A percentile compares a stretch with the other conserved stretches of the same genome.
Evolutionary conservation across 371 early-diverging fungal species (phyloP).

Genomic region (Syncephalastrum contaminatum): DNA sequence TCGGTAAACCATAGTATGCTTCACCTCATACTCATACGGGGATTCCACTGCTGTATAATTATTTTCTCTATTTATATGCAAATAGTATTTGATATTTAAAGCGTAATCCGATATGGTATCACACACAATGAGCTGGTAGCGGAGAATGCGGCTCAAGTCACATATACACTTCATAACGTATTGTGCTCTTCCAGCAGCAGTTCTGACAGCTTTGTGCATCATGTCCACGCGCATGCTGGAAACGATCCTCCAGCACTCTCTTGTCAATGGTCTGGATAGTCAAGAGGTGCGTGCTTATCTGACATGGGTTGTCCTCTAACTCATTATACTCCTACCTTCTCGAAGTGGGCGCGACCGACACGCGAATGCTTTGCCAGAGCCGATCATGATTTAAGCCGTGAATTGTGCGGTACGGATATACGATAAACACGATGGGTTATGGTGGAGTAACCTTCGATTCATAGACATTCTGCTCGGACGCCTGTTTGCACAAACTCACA

Average conservation of each 20-base stretch:
- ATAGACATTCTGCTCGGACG: slow-evolving; percentile 36
- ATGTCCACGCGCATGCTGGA: slow-evolving; percentile 7
- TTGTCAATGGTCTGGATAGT: slow-evolving; percentile 2
- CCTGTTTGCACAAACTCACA: slow-evolving; percentile 30
- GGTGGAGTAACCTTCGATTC: not conserved
- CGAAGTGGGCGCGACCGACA: slow-evolving; percentile 41
- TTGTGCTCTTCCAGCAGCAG: too few species aligned
- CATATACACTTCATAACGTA: too few species aligned
- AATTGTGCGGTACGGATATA: slow-evolving; percentile 30
- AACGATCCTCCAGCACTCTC: slow-evolving; percentile 7
- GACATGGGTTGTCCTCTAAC: not conserved
- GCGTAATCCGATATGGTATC: too few species aligned
- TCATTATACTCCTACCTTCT: not conserved
- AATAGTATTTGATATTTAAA: too few species aligned
- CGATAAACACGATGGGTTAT: not conserved
- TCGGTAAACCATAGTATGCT: too few species aligned
- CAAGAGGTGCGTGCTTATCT: not conserved
- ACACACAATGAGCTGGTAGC: too few species aligned
- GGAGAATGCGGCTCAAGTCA: too few species aligned
- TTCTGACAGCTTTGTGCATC: not conserved
- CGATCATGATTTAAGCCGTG: slow-evolving; percentile 14
- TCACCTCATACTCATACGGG: too few species aligned
- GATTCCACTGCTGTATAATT: too few species aligned
- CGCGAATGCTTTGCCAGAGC: slow-evolving; percentile 29
- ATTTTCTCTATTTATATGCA: too few species aligned